These are phyloP conservation scores for Chlorociboria aeruginascens DNA, from an alignment of 495 filamentous ascomycete species.

Conservation along the genomic window DNA sequence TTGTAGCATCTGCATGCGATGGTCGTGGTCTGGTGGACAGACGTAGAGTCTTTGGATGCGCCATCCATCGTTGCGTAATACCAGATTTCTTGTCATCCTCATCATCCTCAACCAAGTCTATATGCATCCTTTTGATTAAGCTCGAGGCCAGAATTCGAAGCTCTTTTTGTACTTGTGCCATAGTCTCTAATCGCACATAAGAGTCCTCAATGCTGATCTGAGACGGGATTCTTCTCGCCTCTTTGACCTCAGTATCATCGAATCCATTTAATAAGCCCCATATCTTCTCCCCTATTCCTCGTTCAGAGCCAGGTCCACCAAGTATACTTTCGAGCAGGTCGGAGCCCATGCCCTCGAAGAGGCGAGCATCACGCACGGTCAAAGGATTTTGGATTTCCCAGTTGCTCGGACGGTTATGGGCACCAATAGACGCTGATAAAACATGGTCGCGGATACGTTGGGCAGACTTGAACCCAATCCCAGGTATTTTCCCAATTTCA, in stretches of 20 bases:
- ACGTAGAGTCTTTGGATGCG: slow-evolving; percentile 58
- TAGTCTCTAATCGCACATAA: slow-evolving; percentile 51
- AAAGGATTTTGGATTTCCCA: slow-evolving; percentile 41
- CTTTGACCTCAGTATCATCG: slow-evolving; percentile 54
- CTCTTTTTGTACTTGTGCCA: slow-evolving; percentile 46
- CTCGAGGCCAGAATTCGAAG: slow-evolving; percentile 51
- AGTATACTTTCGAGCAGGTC: slow-evolving; percentile 51
- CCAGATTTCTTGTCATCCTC: slow-evolving; percentile 9
- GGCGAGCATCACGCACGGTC: slow-evolving; percentile 53
- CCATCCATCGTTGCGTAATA: slow-evolving; percentile 42
- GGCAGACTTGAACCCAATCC: slow-evolving; percentile 71
- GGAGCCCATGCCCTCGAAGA: slow-evolving; percentile 45
- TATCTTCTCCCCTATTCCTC: slow-evolving; percentile 51
- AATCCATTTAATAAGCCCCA: slow-evolving; percentile 52
- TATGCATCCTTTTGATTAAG: slow-evolving; percentile 65
- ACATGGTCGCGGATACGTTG: slow-evolving; percentile 55
- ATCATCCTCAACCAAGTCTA: slow-evolving; percentile 53
- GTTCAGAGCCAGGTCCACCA: slow-evolving; percentile 52
- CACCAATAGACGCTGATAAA: slow-evolving; percentile 30
- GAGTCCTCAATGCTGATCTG: slow-evolving; percentile 95
- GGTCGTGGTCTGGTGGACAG: slow-evolving; percentile 63
- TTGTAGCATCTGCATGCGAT: slow-evolving; percentile 37
- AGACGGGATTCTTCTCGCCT: slow-evolving; percentile 59
- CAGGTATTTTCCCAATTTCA: slow-evolving; percentile 71
- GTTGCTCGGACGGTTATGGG: slow-evolving; percentile 29